Evolutionary conservation across 2,329 filamentous ascomycete species (phyloP).

Genomic region (Cladosporium sphaerospermum): DNA sequence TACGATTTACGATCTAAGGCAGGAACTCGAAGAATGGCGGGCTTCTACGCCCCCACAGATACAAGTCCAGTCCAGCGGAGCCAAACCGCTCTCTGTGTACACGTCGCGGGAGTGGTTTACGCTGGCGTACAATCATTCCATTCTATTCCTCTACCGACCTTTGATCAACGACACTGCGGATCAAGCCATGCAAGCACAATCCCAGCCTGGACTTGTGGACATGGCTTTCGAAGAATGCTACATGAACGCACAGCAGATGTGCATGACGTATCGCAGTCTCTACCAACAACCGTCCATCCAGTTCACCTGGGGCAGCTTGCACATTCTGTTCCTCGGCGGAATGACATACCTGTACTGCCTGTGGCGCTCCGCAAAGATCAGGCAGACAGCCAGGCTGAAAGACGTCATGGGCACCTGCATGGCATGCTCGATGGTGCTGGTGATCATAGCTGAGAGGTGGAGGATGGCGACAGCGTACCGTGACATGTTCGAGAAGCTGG

Average conservation of each 20-base stretch:
- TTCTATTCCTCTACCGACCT: conserved; percentile 34
- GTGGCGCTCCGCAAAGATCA: conserved; percentile 20
- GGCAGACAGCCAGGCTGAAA: conserved; percentile 8
- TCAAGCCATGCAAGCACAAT: background rate
- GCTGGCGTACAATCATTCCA: conserved; percentile 35
- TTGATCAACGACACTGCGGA: conserved; percentile 11
- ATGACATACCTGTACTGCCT: conserved; percentile 34
- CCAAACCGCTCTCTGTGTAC: conserved; percentile 27
- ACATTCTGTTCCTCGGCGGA: conserved; percentile 33
- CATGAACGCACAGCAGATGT: conserved; percentile 24
- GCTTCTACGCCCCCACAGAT: conserved; percentile 16
- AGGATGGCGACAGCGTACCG: conserved; percentile 29
- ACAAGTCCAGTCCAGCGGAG: background rate
- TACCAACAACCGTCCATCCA: conserved; percentile 27
- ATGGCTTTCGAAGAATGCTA: conserved; percentile 16
- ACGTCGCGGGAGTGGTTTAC: conserved; percentile 35
- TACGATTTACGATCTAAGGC: conserved; percentile 16
- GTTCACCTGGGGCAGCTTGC: conserved; percentile 30
- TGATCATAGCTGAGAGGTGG: conserved; percentile 34
- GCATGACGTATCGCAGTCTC: conserved; percentile 30
- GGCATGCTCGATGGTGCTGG: conserved; percentile 31
- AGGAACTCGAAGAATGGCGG: conserved; percentile 24
- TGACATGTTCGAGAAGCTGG: conserved; percentile 24
- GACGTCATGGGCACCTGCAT: conserved; percentile 31
- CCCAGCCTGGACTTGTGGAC: conserved; percentile 4